Base-by-base conservation (phyloP, 192 early-diverging fungal genomes). In the Entomortierella chlamydospora region DNA sequence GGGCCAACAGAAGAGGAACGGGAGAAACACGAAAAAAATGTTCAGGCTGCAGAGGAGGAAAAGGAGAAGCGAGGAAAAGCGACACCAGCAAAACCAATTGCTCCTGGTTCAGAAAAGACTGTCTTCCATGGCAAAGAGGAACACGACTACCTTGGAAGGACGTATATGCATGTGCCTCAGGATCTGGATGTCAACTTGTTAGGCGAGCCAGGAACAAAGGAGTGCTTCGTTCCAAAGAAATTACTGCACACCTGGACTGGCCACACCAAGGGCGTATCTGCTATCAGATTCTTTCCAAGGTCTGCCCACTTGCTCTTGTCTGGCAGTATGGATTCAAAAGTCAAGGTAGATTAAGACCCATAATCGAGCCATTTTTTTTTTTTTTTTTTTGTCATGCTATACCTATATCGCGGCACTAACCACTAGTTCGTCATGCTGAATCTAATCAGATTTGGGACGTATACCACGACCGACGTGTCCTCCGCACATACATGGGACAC, bases 141-240 rank as follows among this genome's bases (percentile, higher is more conserved):
- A 80, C 85, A 81, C 34, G 97, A 99, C 83, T 98, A 98, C 84
- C 87, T 94, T 68, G 97, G 97, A 26, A 82, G 98, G 51, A 97
- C 97, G 9, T 99, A 98, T 70, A 96, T 99, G 93, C 93, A 95
- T 72, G 91, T 95, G 0, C 98, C 98, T n/a, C 84, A 85, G 47
- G 97, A 98, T 83, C 80, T 96, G 59, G 91, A 91, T 67, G 86
- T 90, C 62, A 92, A 97, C 73, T 72, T 97, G 55, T 51, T 74
- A 20, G 87, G 87, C 9, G 94, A 95, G 51, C 76, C 91, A 9
- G 94, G 95, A 29, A 70, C 78, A 41, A 87, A 93, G 70, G 87
- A 91, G 60, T 95, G 93, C 70, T 97, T 91, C 74, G 88, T 95
- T 25, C 98, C 98, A 28, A 97, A 97, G 64, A 84, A 78, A 53